Base-by-base conservation (phyloP, 805 yeast genomes). In the Candida ortonii region DNA sequence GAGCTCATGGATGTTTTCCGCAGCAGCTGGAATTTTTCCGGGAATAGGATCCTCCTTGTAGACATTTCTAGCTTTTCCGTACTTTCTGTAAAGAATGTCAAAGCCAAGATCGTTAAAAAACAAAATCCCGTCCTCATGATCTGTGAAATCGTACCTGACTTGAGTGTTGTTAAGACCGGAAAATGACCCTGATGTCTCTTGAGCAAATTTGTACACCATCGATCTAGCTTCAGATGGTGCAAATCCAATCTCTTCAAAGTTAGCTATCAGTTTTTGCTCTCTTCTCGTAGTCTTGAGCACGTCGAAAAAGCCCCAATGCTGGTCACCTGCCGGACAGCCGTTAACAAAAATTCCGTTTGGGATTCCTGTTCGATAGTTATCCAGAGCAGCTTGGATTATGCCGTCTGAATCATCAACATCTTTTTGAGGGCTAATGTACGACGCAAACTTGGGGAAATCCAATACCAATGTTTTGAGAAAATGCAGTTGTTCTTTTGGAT, bases 91-190 rank as follows among this genome's bases (percentile, higher is more conserved):
- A 20, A 63, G 67, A 1, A 54, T 48, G 51, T 86, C 95, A 0
- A 42, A 52, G 45, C 79, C 94, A 5, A 90, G 62, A 55, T 93
- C 84, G 52, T 90, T 93, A 50, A 90, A 68, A 64, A 78, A 88
- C 1, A 83, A 67, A 6, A 88, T 71, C 0, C 66, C 64, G 2
- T 59, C 57, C 4, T 34, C 13, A 16, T 38, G 37, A 1, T 32
- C 35, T 1, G 39, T 19, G n/a, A 47, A 31, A 30, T 59, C 49
- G 23, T 52, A 61, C 29, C 64, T 49, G 14, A 39, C 22, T 12
- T 28, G 28, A 7, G 38, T 13, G 16, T 38, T 42, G 7, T 28
- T 20, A 7, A 46, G 43, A 11, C 34, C 31, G n/a, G 30, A 36
- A 7, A 41, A 31, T 6, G 34, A 19, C 6, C 25, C 18, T 11